phyloP scores from a whole-genome alignment of 176 grass and related monocot genomes.

The Musa schizocarpa region DNA sequence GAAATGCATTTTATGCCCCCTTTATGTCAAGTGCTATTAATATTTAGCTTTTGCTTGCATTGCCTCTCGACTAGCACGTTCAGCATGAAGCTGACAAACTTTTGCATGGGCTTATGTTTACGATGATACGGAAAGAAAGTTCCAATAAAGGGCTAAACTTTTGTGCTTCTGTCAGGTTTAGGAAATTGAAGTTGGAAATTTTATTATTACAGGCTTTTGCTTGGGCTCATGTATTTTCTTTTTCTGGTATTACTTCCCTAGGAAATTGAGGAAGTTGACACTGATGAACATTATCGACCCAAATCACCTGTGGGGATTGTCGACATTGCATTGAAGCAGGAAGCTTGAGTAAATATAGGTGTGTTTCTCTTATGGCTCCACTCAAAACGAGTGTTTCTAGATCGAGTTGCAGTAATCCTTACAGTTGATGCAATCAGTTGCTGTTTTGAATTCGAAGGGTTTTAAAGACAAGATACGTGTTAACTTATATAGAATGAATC shows the following conservation, averaged over 20 bases:
- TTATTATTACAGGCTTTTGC: not conserved
- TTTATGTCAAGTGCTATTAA: not conserved
- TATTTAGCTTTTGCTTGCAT: not conserved
- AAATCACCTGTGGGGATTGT: slow-evolving; percentile 60
- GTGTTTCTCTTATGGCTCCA: not conserved
- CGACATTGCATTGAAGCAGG: slow-evolving; percentile 57
- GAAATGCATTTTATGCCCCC: not conserved
- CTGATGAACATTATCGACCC: slow-evolving; percentile 68
- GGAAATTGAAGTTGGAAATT: not conserved
- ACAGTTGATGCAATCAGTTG: not conserved
- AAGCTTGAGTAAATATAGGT: slow-evolving; percentile 32
- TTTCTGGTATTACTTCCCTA: slow-evolving; percentile 27
- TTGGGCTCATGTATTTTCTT: not conserved
- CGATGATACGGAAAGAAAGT: not conserved
- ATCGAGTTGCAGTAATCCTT: not conserved
- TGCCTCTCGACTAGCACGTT: not conserved
- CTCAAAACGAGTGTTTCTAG: too few species aligned
- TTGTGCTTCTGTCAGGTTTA: not conserved
- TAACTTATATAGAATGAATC: not conserved
- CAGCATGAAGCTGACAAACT: not conserved
- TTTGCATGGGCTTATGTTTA: not conserved
- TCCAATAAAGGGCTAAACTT: not conserved
- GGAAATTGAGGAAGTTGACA: slow-evolving; percentile 91
- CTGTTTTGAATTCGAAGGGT: not conserved
- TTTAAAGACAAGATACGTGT: not conserved